These are phyloP conservation scores for Hericium erinaceus DNA, from an alignment of 768 basidiomycete species.

Conservation along the genomic window DNA sequence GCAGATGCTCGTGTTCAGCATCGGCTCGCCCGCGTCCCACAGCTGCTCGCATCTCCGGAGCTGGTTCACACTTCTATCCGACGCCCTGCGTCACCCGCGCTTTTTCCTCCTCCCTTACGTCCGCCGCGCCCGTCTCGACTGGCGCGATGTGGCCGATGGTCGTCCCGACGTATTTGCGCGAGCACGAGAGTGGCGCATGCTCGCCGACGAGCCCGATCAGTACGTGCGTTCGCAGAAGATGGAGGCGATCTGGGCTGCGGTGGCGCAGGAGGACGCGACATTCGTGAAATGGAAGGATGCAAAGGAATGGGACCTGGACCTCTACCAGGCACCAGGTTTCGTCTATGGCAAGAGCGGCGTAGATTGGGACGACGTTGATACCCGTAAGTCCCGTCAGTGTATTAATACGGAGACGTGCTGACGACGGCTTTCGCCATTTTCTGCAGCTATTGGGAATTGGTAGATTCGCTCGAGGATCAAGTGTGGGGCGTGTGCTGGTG, in stretches of 20 bases:
- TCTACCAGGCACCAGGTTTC: constrained; percentile 12
- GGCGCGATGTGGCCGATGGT: constrained; percentile 1
- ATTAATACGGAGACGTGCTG: too few species aligned
- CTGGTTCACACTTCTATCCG: neutral
- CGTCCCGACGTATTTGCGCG: constrained; percentile 7
- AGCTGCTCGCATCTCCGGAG: neutral
- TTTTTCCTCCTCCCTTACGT: constrained; percentile 10
- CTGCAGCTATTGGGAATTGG: too few species aligned
- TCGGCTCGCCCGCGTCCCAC: neutral
- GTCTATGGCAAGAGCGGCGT: constrained; percentile 8
- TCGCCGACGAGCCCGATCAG: neutral
- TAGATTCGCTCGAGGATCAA: too few species aligned
- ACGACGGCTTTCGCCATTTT: too few species aligned
- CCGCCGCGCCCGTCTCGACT: constrained; percentile 10
- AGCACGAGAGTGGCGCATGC: constrained; percentile 9
- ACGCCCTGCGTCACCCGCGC: constrained; percentile 7
- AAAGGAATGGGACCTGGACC: constrained; percentile 13
- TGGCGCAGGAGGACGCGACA: constrained; percentile 1
- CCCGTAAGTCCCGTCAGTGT: neutral
- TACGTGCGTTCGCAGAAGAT: neutral
- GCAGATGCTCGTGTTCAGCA: constrained; percentile 9
- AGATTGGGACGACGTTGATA: constrained; percentile 11
- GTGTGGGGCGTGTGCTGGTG: too few species aligned
- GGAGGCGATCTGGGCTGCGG: neutral
- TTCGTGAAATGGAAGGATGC: constrained; percentile 11